A percentile compares a stretch with the other conserved stretches of the same genome.
phyloP scores from a whole-genome alignment of 2,329 filamentous ascomycete genomes.

The Ambrosiella cleistominuta region DNA sequence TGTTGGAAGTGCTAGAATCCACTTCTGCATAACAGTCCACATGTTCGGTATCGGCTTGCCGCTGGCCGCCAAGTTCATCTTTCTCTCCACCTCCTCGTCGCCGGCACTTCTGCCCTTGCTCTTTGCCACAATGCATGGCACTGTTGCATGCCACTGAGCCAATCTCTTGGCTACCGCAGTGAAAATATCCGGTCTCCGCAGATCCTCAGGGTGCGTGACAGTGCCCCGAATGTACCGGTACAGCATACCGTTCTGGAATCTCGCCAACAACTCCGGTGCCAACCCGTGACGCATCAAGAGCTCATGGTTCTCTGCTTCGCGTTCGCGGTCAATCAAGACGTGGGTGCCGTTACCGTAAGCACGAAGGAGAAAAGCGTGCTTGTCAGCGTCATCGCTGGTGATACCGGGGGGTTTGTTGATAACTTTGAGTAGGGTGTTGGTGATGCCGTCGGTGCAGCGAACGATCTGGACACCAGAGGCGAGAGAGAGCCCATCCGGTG shows the following conservation, averaged over 20 bases:
- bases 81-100: slow-evolving; percentile 21
- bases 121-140: slow-evolving; percentile 35
- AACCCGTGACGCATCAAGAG: slow-evolving; percentile 68
- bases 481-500: slow-evolving; percentile 27
- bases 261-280: slow-evolving; percentile 71
- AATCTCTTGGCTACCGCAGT: slow-evolving; percentile 67
- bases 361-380: slow-evolving; percentile 70
- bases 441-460: slow-evolving; percentile 94
- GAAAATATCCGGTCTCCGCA: slow-evolving; percentile 60
- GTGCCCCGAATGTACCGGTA: slow-evolving; percentile 78
- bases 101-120: slow-evolving; percentile 19
- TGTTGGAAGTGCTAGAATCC: slow-evolving; percentile 71
- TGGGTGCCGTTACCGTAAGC: slow-evolving; percentile 92
- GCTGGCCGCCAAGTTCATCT: slow-evolving; percentile 36
- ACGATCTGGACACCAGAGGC: slow-evolving; percentile 49
- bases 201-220: slow-evolving; percentile 63
- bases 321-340: slow-evolving; percentile 85
- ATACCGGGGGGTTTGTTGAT: slow-evolving; percentile 52
- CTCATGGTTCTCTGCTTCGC: slow-evolving; percentile 64
- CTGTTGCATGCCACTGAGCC: slow-evolving; percentile 78
- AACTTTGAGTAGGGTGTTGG: slow-evolving; percentile 78
- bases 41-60: slow-evolving; percentile 66
- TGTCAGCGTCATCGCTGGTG: slow-evolving; percentile 57
- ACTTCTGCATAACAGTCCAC: slow-evolving; percentile 93
- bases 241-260: slow-evolving; percentile 89